Base-by-base conservation (phyloP, 1,284 basidiomycete species). In the Puccinia hordei region DNA sequence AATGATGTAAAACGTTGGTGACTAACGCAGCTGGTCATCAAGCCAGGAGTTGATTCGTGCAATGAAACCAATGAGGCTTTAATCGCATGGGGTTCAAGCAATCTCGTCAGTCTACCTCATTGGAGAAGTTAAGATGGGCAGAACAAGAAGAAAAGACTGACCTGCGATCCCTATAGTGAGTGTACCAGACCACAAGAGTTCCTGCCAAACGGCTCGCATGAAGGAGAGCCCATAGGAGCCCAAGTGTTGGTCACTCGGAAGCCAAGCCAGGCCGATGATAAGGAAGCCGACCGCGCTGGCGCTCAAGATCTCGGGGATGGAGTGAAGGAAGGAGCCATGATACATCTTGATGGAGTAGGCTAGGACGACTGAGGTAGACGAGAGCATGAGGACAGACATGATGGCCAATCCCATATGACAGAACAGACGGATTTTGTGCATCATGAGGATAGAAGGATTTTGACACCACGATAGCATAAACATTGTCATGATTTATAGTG, bases 271-370 rank as follows among this genome's bases (percentile, higher is more conserved):
- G 33, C 61, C 74, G 27, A 77, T 10, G 44, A 55, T 24, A n/a
- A 77, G 33, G 35, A 77, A 33, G 27, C 46, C 55, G 59, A 77
- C 46, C 22, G 61, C 41, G 49, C 61, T 66, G 17, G 74, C 74
- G 12, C 46, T 68, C 5, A 77, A 24, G 41, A 77, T 44, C 35
- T 77, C 74, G 46, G 63, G 74, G 15, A 77, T 68, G 17, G 74
- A 61, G 35, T 77, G 74, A 22, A 77, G 35, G 46, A 49, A 49
- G 2, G 30, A 22, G 24, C 74, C 74, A 55, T 55, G 61, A 27
- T 77, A 77, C 74, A 77, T 77, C 63, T 68, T 77, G 61, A 77
- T 51, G 44, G 74, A 77, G 61, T 77, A 77, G 35, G 74, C 74
- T 22, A 77, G 51, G n/a, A 77, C 33, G 63, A 77, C 63, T 30